Conservation (phyloP, 225 moss, liverwort and hornwort species). For the Marchantia paleacea region DNA sequence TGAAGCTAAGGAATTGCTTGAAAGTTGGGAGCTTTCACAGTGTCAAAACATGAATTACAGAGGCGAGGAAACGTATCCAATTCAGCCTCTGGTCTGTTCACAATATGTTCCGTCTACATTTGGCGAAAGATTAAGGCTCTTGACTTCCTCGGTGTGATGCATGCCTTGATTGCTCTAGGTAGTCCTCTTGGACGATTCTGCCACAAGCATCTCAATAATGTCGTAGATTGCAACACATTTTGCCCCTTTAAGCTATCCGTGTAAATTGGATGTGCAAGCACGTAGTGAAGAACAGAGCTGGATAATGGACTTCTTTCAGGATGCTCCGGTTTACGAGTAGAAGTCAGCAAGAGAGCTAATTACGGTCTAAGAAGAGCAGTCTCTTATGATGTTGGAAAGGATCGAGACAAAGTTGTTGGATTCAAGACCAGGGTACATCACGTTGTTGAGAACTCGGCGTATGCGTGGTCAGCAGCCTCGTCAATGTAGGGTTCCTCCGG, state of each 20-base stretch:
- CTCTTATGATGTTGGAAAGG: neutral
- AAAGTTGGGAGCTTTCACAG: neutral
- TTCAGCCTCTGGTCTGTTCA: neutral
- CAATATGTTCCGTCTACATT: neutral
- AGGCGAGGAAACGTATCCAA: neutral
- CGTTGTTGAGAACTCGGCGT: neutral
- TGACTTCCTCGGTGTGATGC: neutral
- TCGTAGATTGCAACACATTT: neutral
- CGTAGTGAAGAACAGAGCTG: neutral
- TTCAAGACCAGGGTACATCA: neutral
- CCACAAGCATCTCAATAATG: neutral
- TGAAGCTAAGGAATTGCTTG: neutral
- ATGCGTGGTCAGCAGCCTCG: neutral
- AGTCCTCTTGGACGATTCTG: neutral
- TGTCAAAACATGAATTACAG: neutral
- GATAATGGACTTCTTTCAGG: no score
- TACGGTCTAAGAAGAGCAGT: neutral
- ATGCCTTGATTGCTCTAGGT: no score
- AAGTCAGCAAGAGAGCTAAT: neutral
- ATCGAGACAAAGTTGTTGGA: constrained; percentile 1
- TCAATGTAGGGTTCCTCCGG: neutral
- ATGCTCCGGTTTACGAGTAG: neutral
- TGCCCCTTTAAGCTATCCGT: neutral
- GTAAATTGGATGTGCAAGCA: neutral
- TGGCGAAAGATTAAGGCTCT: neutral